phyloP scores from a whole-genome alignment of 306 rosid species.

The Rosa persica region DNA sequence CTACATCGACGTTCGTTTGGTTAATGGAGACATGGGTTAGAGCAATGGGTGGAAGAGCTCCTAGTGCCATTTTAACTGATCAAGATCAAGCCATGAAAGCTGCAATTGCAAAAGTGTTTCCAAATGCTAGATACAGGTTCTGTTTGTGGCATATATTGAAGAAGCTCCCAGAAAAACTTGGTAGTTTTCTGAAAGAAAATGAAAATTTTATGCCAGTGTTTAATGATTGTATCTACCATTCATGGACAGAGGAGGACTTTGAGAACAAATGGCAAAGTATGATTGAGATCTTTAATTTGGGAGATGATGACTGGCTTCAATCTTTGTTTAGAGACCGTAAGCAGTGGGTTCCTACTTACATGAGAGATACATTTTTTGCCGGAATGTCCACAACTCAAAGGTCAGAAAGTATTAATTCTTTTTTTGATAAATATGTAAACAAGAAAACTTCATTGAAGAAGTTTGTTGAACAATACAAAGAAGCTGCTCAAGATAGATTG shows the following conservation, averaged over 20 bases:
- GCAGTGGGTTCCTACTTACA: not conserved
- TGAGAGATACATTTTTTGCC: not conserved
- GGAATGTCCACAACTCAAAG: not conserved
- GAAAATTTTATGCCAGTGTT: too few species aligned
- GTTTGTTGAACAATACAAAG: not conserved
- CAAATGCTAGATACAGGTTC: not conserved
- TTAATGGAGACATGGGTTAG: not conserved
- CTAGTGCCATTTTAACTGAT: not conserved
- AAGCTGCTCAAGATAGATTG: not conserved
- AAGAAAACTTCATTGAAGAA: not conserved
- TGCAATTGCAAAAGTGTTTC: not conserved
- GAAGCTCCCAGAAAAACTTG: not conserved
- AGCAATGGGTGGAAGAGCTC: not conserved
- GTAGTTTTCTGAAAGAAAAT: too few species aligned
- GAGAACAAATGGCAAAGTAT: too few species aligned
- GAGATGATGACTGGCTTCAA: not conserved
- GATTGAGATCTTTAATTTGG: too few species aligned
- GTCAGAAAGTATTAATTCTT: not conserved
- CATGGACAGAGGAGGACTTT: too few species aligned
- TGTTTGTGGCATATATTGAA: not conserved
- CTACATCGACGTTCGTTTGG: not conserved
- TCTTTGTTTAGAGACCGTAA: too few species aligned
- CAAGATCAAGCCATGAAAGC: not conserved
- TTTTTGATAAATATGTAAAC: not conserved
- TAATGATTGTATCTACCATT: too few species aligned